Conservation (phyloP, 2,329 filamentous ascomycete species). For the Cercospora sojina region DNA sequence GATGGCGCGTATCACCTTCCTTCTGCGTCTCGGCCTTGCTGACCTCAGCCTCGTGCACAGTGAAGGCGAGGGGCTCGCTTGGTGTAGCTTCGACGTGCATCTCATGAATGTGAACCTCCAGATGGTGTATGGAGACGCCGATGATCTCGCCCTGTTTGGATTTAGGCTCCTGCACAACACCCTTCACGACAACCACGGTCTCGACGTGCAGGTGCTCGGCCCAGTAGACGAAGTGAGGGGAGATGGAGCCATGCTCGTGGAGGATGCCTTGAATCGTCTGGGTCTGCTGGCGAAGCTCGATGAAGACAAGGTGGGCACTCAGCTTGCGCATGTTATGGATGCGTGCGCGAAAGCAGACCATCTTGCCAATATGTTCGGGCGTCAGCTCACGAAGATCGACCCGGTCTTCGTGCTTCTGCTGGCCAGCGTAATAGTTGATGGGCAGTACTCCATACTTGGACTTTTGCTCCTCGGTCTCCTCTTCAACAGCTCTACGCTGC, state of each 20-base stretch:
- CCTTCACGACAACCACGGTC: slow-evolving; percentile 73
- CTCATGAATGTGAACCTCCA: slow-evolving; percentile 71
- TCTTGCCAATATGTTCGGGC: slow-evolving; percentile 55
- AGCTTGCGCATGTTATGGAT: slow-evolving; percentile 78
- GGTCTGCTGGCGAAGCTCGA: slow-evolving; percentile 81
- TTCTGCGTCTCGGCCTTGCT: slow-evolving; percentile 57
- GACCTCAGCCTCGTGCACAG: slow-evolving; percentile 68
- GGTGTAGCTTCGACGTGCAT: slow-evolving; percentile 63
- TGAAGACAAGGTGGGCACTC: slow-evolving; percentile 78
- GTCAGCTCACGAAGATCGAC: slow-evolving; percentile 54
- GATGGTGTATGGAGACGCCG: slow-evolving; percentile 70
- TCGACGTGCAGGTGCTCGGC: slow-evolving; percentile 79
- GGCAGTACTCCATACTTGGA: slow-evolving; percentile 59
- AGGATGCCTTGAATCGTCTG: slow-evolving; percentile 83
- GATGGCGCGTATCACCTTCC: slow-evolving; percentile 57
- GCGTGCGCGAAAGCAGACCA: slow-evolving; percentile 67
- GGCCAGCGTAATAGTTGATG: slow-evolving; percentile 58
- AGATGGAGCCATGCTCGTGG: slow-evolving; percentile 60
- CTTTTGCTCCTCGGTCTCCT: slow-evolving; percentile 60
- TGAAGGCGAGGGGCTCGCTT: slow-evolving; percentile 65
- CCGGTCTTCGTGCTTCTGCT: slow-evolving; percentile 50
- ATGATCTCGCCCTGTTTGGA: slow-evolving; percentile 65
- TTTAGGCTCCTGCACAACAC: slow-evolving; percentile 69
- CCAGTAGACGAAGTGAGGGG: slow-evolving; percentile 79
- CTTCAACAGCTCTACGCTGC: slow-evolving; percentile 49